These are phyloP conservation scores for Colletotrichum australisinense DNA, from an alignment of 2,329 filamentous ascomycete genomes.

Conservation along the genomic window DNA sequence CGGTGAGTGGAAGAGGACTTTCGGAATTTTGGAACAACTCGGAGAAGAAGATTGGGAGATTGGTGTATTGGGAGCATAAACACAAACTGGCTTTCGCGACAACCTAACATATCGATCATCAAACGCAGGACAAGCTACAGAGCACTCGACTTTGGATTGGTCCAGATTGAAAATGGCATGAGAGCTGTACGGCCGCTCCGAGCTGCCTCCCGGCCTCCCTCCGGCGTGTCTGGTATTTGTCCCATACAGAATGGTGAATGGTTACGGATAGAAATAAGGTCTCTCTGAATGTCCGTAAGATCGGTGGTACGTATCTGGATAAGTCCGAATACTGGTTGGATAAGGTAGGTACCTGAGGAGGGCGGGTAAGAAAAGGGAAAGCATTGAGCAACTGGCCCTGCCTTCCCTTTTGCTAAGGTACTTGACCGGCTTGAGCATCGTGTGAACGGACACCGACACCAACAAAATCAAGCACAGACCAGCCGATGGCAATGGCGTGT, in stretches of 20 bases:
- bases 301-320: too few relatives aligned
- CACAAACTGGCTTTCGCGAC: not conserved
- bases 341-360: not conserved
- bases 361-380: not conserved
- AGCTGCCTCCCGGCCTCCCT: not conserved
- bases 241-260: not conserved
- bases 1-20: slow-evolving; percentile 9
- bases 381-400: not conserved
- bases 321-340: too few relatives aligned
- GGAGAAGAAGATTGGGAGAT: not conserved
- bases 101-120: not conserved
- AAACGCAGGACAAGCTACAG: not conserved
- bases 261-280: not conserved
- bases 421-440: slow-evolving; percentile 5
- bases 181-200: not conserved
- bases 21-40: not conserved
- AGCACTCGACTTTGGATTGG: not conserved
- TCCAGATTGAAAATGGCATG: not conserved
- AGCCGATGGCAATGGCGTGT: slow-evolving; percentile 18
- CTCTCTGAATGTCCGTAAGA: too few relatives aligned
- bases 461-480: slow-evolving; percentile 20
- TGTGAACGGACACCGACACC: not conserved
- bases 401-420: slow-evolving; percentile 3
- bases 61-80: not conserved
- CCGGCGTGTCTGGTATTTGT: not conserved